These are phyloP conservation scores for Malassezia sympodialis DNA, from an alignment of 1,284 basidiomycete species.

Conservation along the genomic window DNA sequence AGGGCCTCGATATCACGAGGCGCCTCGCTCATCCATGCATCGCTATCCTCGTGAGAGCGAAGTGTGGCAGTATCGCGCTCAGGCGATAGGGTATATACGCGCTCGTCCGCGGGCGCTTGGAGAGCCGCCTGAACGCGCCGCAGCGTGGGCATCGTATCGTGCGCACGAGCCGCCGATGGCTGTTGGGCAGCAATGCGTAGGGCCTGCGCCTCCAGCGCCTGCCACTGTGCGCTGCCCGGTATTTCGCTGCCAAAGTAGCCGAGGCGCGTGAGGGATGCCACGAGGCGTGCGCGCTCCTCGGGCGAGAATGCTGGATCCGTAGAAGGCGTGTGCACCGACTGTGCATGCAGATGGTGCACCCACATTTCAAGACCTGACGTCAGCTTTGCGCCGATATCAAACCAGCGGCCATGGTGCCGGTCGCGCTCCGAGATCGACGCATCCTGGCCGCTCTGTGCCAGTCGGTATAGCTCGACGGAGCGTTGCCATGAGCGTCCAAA, in stretches of 20 bases:
- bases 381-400: slow-evolving; percentile 38
- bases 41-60: slow-evolving; percentile 23
- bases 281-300: slow-evolving; percentile 18
- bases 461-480: slow-evolving; percentile 26
- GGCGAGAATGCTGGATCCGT: neutral
- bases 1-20: slow-evolving; percentile 26
- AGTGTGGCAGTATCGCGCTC: neutral
- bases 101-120: neutral
- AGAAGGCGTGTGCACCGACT: neutral
- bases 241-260: slow-evolving; percentile 37
- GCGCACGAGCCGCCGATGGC: neutral
- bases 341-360: neutral
- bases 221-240: slow-evolving; percentile 30
- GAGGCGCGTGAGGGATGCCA: slow-evolving; percentile 21
- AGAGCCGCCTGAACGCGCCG: neutral
- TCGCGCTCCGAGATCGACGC: neutral
- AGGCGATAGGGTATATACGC: neutral
- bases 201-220: slow-evolving; percentile 22
- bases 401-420: slow-evolving; percentile 23
- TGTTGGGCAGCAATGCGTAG: neutral
- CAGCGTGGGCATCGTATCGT: neutral
- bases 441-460: neutral
- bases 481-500: slow-evolving; percentile 57
- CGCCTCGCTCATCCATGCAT: slow-evolving; percentile 28
- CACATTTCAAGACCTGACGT: slow-evolving; percentile 36